Evolutionary conservation across 2,329 filamentous ascomycete species (phyloP).

Genomic region (Clarireedia monteithiana): DNA sequence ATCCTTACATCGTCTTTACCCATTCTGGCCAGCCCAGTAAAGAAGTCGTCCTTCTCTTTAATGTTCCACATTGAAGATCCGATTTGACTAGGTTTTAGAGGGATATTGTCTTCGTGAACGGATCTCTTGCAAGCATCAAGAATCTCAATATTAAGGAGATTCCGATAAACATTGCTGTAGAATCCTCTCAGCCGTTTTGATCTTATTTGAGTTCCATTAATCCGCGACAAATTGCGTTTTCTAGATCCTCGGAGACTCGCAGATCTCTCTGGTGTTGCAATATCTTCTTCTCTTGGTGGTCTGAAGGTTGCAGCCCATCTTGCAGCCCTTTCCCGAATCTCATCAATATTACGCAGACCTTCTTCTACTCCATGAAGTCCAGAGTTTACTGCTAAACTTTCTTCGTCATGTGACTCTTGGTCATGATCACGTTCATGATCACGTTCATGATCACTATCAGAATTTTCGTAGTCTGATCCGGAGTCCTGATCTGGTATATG

Average conservation of each 20-base stretch:
- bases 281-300: constrained; percentile 18
- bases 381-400: neutral
- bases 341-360: constrained; percentile 6
- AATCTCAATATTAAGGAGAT: constrained; percentile 49
- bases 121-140: constrained; percentile 37
- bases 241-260: neutral
- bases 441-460: constrained; percentile 12
- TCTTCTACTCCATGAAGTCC: neutral
- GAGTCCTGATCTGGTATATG: constrained; percentile 18
- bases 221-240: constrained; percentile 18
- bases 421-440: constrained; percentile 13
- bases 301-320: constrained; percentile 25
- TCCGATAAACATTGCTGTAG: constrained; percentile 43
- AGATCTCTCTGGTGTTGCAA: constrained; percentile 17
- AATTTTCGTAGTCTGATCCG: constrained; percentile 24
- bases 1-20: constrained; percentile 54
- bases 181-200: constrained; percentile 30
- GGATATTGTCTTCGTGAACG: constrained; percentile 25
- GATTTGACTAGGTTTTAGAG: constrained; percentile 46
- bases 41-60: constrained; percentile 64
- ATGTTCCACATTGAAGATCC: constrained; percentile 64
- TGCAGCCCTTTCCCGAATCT: constrained; percentile 14
- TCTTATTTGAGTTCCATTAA: constrained; percentile 11
- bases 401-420: constrained; percentile 10
- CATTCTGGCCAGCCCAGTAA: constrained; percentile 53